Conservation (phyloP, 768 basidiomycete genomes). For the Sarcodon sp. region DNA sequence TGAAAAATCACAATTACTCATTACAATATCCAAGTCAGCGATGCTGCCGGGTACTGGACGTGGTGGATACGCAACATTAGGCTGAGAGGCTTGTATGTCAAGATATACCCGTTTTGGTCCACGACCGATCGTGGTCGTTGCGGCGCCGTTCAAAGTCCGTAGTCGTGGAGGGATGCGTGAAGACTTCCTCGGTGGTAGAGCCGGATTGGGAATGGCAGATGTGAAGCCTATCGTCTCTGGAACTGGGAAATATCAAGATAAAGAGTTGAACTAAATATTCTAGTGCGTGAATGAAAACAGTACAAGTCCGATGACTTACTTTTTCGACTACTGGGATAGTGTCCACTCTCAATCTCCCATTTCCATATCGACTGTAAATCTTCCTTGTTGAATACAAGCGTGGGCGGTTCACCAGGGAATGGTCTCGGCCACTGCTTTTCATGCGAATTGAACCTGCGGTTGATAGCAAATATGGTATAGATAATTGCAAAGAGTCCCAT, state of each 20-base stretch:
- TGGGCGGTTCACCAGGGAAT: constrained; percentile 40
- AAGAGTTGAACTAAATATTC: constrained; percentile 1
- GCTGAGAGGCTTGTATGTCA: constrained; percentile 48
- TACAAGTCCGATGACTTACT: constrained; percentile 35
- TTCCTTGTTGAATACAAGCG: constrained; percentile 61
- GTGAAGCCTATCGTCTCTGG: constrained; percentile 56
- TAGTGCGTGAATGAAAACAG: neutral
- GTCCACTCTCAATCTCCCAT: constrained; percentile 91
- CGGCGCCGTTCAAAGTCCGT: constrained; percentile 31
- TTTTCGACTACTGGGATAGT: constrained; percentile 75
- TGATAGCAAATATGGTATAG: constrained; percentile 47
- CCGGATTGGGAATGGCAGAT: constrained; percentile 52
- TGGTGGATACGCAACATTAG: constrained; percentile 71
- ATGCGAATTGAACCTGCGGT: constrained; percentile 49
- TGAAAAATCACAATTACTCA: constrained; percentile 90
- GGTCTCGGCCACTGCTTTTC: constrained; percentile 45
- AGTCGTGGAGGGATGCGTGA: constrained; percentile 34
- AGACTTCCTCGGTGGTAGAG: constrained; percentile 45
- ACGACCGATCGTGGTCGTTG: constrained; percentile 50
- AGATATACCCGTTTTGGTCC: constrained; percentile 74
- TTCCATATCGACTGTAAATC: constrained; percentile 88
- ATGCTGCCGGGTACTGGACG: constrained; percentile 77
- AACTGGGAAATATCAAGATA: constrained; percentile 29
- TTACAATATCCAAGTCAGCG: constrained; percentile 80
- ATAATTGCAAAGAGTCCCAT: constrained; percentile 30